Percentiles rank a stretch among this genome's conserved stretches.
phyloP scores from a whole-genome alignment of 2,329 filamentous ascomycete species.

The Fusarium dlaminii region DNA sequence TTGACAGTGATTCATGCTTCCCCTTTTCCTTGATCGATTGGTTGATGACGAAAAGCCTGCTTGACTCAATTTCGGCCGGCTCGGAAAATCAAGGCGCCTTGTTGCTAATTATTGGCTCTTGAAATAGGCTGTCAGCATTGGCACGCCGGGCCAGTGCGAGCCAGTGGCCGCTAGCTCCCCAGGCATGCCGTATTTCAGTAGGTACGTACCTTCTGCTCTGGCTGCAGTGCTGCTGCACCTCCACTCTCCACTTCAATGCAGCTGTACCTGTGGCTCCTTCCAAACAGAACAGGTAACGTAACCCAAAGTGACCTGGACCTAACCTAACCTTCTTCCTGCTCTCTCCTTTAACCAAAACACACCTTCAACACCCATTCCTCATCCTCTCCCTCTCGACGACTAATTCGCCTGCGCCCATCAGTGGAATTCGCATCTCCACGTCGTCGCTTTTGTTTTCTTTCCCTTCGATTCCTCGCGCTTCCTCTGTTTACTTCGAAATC shows the following conservation, averaged over 20 bases:
- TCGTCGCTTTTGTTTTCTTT: conserved; percentile 30
- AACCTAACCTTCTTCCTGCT: conserved; percentile 17
- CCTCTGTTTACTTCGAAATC: conserved; percentile 22
- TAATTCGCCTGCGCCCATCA: conserved; percentile 40
- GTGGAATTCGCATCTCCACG: conserved; percentile 34
- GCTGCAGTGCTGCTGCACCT: conserved; percentile 5
- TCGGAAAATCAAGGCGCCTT: conserved; percentile 27
- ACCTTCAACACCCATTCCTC: conserved; percentile 30
- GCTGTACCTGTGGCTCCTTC: conserved; percentile 22
- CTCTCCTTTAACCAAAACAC: conserved; percentile 43
- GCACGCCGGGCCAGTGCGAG: background rate
- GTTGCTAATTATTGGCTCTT: conserved; percentile 4
- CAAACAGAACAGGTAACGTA: conserved; percentile 50
- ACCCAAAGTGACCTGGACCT: conserved; percentile 41
- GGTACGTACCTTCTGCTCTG: conserved; percentile 21
- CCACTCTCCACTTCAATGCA: conserved; percentile 12
- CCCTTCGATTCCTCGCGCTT: conserved; percentile 33
- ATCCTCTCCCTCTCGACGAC: conserved; percentile 38
- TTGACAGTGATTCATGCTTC: background rate
- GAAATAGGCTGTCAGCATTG: conserved; percentile 29
- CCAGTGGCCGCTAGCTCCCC: conserved; percentile 12
- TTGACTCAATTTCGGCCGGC: conserved; percentile 30
- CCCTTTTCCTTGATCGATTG: conserved; percentile 28
- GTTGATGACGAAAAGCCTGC: conserved; percentile 23
- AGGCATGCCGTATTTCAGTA: conserved; percentile 2